Base-by-base conservation (phyloP, 2,329 filamentous ascomycete species). In the Pseudovirgaria hyperparasitica region DNA sequence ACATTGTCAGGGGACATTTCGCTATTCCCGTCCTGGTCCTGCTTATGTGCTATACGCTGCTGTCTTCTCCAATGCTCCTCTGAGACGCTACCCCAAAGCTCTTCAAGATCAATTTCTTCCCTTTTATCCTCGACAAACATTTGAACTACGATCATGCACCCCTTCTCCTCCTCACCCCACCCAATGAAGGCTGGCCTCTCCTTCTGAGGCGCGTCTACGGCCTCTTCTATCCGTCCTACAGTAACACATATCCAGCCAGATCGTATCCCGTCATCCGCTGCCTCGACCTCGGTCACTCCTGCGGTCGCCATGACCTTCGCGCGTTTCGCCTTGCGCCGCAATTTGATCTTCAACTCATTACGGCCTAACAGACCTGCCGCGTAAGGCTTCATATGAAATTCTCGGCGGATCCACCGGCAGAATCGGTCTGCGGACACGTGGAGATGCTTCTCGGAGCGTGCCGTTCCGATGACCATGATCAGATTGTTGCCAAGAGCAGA, bases 231-330 rank as follows among this genome's bases (percentile, higher is more conserved):
- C 10, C 70, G 70, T 4, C 82, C 82, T 7, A 90, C 69, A 48
- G 93, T 92, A 34, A 96, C 81, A 54, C 90, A 98, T 12, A 98
- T 79, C 90, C 90, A 98, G 7, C 85, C 86, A 1, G 87, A 94
- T 9, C 79, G 76, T 27, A 93, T 81, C 3, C 86, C 87, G 45
- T 94, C 82, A 41, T 93, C 86, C 2, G 67, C 68, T 9, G 66
- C 65, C 8, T 71, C 70, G 5, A 71, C 62, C 6, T 55, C 38
- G 24, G 61, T 57, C 24, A 69, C 65, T n/a, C 74, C 72, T 0
- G 72, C 70, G 32, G 70, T 79, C 9, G 81, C 84, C 39, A 92
- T 60, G 34, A 94, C 62, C 51, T 82, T 84, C 17, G 84, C 80
- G 41, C 79, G 76, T 50, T 82, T 82, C 6, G 80, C 75, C 50